A percentile compares a stretch with the other conserved stretches of the same genome.
Evolutionary conservation across 495 filamentous ascomycete genomes (phyloP).

Genomic region (Lepraria neglecta): DNA sequence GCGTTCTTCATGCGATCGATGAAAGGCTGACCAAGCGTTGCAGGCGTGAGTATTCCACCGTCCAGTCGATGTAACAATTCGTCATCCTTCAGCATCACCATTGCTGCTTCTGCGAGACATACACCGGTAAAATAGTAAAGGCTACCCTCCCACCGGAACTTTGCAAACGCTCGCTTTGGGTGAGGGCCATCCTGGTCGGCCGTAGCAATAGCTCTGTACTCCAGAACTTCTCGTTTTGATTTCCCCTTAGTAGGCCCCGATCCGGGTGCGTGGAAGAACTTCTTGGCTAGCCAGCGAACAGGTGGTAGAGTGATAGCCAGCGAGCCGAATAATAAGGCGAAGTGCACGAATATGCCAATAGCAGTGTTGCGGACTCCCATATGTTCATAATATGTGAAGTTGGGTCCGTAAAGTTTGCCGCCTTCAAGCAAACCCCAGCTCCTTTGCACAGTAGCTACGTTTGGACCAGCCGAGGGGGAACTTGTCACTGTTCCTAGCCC

Average conservation of each 20-base stretch:
- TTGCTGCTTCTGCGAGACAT: slow-evolving; percentile 62
- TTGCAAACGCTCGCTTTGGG: slow-evolving; percentile 50
- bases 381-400: slow-evolving; percentile 68
- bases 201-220: slow-evolving; percentile 60
- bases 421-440: slow-evolving; percentile 66
- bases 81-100: slow-evolving; percentile 60
- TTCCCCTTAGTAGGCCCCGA: slow-evolving; percentile 56
- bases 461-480: slow-evolving; percentile 50
- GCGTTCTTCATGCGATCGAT: slow-evolving; percentile 60
- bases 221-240: slow-evolving; percentile 50
- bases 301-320: slow-evolving; percentile 48
- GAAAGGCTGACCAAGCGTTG: slow-evolving; percentile 70
- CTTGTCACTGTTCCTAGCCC: slow-evolving; percentile 63
- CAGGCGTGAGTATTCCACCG: slow-evolving; percentile 74
- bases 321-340: slow-evolving; percentile 45
- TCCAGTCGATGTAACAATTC: slow-evolving; percentile 49
- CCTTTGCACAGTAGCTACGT: slow-evolving; percentile 65
- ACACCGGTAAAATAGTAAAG: slow-evolving; percentile 67
- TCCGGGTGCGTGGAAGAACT: slow-evolving; percentile 58
- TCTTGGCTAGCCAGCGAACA: slow-evolving; percentile 47
- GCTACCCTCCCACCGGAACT: slow-evolving; percentile 52
- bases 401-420: slow-evolving; percentile 59
- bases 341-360: slow-evolving; percentile 51
- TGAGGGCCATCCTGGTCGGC: slow-evolving; percentile 47
- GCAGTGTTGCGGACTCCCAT: slow-evolving; percentile 55